Conservation (phyloP, 176 grass and related monocot genomes). For the Eremochloa ophiuroides region DNA sequence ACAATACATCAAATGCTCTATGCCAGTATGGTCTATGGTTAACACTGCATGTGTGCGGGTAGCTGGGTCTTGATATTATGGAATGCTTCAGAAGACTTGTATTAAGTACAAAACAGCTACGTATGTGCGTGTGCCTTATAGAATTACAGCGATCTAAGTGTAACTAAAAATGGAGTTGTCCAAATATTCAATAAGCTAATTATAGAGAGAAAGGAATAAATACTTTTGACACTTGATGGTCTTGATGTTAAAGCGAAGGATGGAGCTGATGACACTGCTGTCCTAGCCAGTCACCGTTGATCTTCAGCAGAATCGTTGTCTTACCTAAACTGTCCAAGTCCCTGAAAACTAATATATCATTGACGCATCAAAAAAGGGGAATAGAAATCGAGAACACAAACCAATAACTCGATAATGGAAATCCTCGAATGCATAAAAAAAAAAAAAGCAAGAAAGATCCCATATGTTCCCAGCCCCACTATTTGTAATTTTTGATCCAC, state of each 20-base stretch:
- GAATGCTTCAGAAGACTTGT: background rate
- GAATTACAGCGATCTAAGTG: background rate
- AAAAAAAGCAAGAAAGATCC: background rate
- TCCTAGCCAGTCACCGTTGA: slow-evolving; percentile 56
- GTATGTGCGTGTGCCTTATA: background rate
- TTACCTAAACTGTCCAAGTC: slow-evolving; percentile 60
- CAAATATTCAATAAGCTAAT: background rate
- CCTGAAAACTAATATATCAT: slow-evolving; percentile 10
- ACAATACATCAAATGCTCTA: background rate
- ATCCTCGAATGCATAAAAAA: background rate
- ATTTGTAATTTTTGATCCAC: background rate
- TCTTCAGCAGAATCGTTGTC: slow-evolving; percentile 74
- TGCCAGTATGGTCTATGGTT: background rate
- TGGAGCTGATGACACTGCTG: slow-evolving; percentile 79
- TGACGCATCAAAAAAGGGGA: background rate
- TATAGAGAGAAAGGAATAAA: background rate
- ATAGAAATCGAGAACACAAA: background rate
- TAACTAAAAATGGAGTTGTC: background rate
- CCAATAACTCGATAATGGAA: background rate
- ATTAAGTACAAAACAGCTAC: background rate
- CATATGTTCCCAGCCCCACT: background rate
- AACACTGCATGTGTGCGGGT: background rate
- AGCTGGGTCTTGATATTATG: background rate
- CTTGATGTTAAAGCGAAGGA: slow-evolving; percentile 90
- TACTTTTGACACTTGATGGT: slow-evolving; percentile 88